These are phyloP conservation scores for Metschnikowia aberdeeniae DNA, from an alignment of 805 yeast genomes.

Conservation along the genomic window DNA sequence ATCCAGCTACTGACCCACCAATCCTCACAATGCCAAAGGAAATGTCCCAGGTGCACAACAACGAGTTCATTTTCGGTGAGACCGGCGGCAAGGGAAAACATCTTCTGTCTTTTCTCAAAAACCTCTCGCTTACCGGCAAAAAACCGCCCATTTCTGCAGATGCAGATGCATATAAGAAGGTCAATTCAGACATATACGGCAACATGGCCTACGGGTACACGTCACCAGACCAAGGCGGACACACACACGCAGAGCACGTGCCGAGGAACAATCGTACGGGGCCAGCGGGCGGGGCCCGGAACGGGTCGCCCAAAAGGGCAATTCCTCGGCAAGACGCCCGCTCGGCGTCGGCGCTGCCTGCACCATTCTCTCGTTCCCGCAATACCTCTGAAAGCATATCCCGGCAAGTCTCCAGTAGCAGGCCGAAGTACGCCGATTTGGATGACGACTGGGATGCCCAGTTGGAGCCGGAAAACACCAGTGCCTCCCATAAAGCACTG, in stretches of 20 bases:
- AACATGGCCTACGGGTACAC: constrained; percentile 26
- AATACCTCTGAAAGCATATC: constrained; percentile 7
- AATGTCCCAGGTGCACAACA: constrained; percentile 42
- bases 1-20: constrained; percentile 6
- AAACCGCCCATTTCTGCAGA: constrained; percentile 10
- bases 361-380: constrained; percentile 2
- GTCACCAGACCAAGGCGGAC: constrained; percentile 17
- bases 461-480: constrained; percentile 35
- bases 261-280: neutral
- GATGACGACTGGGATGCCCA: constrained; percentile 92
- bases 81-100: constrained; percentile 65
- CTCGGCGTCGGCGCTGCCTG: constrained; percentile 1
- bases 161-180: constrained; percentile 16
- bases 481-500: constrained; percentile 20
- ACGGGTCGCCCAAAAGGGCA: constrained; percentile 1
- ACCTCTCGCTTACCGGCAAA: constrained; percentile 36
- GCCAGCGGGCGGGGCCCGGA: neutral
- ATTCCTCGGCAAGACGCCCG: neutral
- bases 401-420: constrained; percentile 5
- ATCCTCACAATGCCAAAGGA: constrained; percentile 33
- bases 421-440: constrained; percentile 54
- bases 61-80: constrained; percentile 65
- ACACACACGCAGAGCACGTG: neutral
- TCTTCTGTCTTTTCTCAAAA: constrained; percentile 47
- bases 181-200: constrained; percentile 39